Base-by-base conservation (phyloP, 306 rosid species). In the Arachis stenosperma region DNA sequence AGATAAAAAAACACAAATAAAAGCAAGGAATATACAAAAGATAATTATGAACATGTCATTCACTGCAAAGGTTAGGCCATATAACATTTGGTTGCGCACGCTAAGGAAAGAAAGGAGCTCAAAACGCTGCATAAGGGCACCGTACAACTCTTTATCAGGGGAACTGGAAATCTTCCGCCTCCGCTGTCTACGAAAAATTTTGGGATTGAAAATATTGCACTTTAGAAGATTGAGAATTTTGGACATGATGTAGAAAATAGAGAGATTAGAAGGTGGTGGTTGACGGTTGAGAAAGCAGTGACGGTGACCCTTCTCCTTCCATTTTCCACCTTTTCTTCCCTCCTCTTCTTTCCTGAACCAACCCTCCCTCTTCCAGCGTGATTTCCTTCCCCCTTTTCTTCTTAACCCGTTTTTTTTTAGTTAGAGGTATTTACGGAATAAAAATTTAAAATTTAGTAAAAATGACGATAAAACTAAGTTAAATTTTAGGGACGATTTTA, bases 81-180 rank as follows among this genome's bases (percentile, higher is more conserved):
- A 70, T 9, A 88, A 91, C 15, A 72, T 3, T 41, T 69, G 88
- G 58, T 65, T 53, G 43, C 87, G 84, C 85, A 88, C 85, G 84
- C 83, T 87, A 71, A 88, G 91, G 74, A 84, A 81, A 6, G 96
- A 90, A n/a, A 64, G 79, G 13, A 90, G 84, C 74, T 84, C 77
- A 54, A 88, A 84, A 11, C 88, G 89, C 71, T 81, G 82, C 7
- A 88, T 6, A 58, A 90, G 88, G 60, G 93, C 91, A 8, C 87
- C 86, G 3, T 84, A 84, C 56, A 46, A 46, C 12, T 46, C 84
- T 87, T 48, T 66, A 72, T 54, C 56, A 75, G 12, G 9, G 13
- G 51, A 9, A 13, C 3, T 9, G n/a, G 63, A 2, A 33, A 33
- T 2, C 3, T 3, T 4, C 51, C 61, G 51, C 8, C 37, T 56